Evolutionary conservation across 2,329 filamentous ascomycete species (phyloP).

Genomic region (Parafenestella ontariensis): DNA sequence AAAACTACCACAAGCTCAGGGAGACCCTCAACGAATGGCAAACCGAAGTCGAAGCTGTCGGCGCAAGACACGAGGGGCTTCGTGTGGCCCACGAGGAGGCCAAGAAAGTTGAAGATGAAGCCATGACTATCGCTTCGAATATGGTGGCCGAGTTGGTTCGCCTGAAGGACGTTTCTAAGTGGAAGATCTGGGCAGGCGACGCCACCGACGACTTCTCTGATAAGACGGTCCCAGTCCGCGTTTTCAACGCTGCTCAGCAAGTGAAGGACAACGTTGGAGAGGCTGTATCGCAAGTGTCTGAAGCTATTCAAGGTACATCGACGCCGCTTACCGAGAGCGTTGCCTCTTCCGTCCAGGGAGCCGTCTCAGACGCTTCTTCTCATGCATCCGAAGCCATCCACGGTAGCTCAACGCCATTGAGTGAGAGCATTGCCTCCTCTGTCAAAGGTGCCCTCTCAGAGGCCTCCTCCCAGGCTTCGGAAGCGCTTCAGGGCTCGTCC

Average conservation of each 20-base stretch:
- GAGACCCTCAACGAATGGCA: conserved; percentile 85
- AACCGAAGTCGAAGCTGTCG: conserved; percentile 77
- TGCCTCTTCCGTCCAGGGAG: conserved; percentile 47
- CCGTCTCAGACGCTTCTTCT: conserved; percentile 43
- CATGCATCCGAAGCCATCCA: conserved; percentile 39
- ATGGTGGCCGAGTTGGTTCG: conserved; percentile 80
- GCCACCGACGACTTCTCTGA: conserved; percentile 79
- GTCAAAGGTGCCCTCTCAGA: conserved; percentile 47
- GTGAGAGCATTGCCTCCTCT: conserved; percentile 45
- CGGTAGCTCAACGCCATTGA: conserved; percentile 37
- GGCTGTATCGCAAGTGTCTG: conserved; percentile 46
- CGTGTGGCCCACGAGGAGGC: conserved; percentile 71
- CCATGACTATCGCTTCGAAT: conserved; percentile 79
- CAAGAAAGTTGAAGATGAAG: conserved; percentile 75
- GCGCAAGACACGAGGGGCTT: conserved; percentile 75
- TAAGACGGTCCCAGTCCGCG: conserved; percentile 66
- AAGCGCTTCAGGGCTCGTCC: conserved; percentile 28
- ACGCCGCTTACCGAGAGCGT: conserved; percentile 43
- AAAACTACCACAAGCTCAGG: conserved; percentile 89
- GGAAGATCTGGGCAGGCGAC: conserved; percentile 82
- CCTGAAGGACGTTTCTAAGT: conserved; percentile 82
- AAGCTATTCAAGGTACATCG: conserved; percentile 43
- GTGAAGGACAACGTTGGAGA: conserved; percentile 49
- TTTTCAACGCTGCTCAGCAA: conserved; percentile 53
- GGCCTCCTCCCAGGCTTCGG: conserved; percentile 36